A percentile compares a stretch with the other conserved stretches of the same genome.
phyloP scores from a whole-genome alignment of 306 rosid species.

The Vigna reflexopilosa region DNA sequence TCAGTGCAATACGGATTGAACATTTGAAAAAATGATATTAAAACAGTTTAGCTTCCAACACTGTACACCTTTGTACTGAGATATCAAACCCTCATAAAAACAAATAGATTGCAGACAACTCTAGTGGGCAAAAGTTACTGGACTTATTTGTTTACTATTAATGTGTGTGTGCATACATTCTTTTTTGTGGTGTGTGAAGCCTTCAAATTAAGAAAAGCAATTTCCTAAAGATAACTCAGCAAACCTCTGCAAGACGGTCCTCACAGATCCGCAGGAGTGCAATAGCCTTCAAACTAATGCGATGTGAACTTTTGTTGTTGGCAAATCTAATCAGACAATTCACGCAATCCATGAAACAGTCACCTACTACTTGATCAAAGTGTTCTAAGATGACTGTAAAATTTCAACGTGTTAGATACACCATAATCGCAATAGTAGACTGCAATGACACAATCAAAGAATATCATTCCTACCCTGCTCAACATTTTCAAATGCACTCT shows the following conservation, averaged over 20 bases:
- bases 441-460: constrained; percentile 40
- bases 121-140: constrained; percentile 15
- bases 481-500: constrained; percentile 98
- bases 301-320: constrained; percentile 88
- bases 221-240: constrained; percentile 48
- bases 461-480: constrained; percentile 80
- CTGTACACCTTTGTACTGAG: constrained; percentile 14
- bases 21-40: constrained; percentile 19
- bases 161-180: background rate
- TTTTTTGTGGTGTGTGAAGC: too few relatives aligned
- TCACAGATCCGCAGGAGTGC: constrained; percentile 99
- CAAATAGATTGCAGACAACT: constrained; percentile 4
- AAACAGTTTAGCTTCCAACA: constrained; percentile 24
- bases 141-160: background rate
- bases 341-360: constrained; percentile 99
- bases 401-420: constrained; percentile 55
- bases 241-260: constrained; percentile 99
- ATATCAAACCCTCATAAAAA: constrained; percentile 19
- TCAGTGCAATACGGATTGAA: constrained; percentile 25
- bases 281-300: constrained; percentile 99
- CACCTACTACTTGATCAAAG: constrained; percentile 99
- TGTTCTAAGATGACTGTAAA: constrained; percentile 99
- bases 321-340: constrained; percentile 98
- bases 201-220: constrained; percentile 20
- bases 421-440: constrained; percentile 39